phyloP scores from a whole-genome alignment of 208 protist genomes.

The Trypanosoma boissoni region DNA sequence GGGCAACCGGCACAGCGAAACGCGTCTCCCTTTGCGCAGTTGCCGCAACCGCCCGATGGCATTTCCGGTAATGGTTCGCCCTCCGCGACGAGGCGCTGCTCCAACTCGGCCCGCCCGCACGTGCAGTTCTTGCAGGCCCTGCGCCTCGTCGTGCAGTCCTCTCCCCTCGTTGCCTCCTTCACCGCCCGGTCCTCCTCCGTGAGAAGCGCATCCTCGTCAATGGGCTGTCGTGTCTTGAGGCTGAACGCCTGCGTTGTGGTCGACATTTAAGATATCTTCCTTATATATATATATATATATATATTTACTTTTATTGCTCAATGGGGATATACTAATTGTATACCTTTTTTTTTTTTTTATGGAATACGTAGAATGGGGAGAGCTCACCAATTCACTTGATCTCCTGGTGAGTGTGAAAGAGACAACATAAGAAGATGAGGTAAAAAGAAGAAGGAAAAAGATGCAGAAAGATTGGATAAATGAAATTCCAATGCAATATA shows the following conservation, averaged over 20 bases:
- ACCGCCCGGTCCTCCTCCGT: constrained; percentile 62
- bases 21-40: constrained; percentile 85
- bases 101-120: constrained; percentile 77
- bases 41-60: constrained; percentile 81
- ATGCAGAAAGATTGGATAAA: no score
- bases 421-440: background rate
- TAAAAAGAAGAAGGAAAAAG: background rate
- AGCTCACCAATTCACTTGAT: background rate
- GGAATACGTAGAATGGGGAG: background rate
- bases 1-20: constrained; percentile 90
- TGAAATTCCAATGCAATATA: no score
- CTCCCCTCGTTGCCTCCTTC: constrained; percentile 54
- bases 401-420: background rate
- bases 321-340: no score
- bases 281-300: constrained; percentile 4
- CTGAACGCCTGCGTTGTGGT: constrained; percentile 53
- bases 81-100: constrained; percentile 45
- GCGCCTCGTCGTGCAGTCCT: constrained; percentile 81
- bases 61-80: constrained; percentile 40
- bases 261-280: constrained; percentile 4
- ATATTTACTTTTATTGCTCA: constrained; percentile 1
- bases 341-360: background rate
- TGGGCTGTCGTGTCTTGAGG: constrained; percentile 72
- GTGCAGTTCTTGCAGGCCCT: constrained; percentile 89
- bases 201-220: constrained; percentile 77